Conservation (phyloP, 768 basidiomycete genomes). For the Lactarius hatsudake region DNA sequence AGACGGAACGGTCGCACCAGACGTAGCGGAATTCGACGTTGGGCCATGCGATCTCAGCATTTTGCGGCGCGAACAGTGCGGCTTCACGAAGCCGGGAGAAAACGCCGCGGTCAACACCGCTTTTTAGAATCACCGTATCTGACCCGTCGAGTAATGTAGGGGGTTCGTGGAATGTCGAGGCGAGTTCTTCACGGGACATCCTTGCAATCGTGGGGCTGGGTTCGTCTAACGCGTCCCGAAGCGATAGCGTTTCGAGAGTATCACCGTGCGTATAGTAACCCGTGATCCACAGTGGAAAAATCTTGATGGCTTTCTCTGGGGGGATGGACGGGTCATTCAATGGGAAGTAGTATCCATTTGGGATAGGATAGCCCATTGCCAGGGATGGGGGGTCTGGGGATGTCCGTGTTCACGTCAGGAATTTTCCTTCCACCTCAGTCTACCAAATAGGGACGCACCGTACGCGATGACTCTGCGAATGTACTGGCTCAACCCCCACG, state of each 20-base stretch:
- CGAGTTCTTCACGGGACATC: not conserved
- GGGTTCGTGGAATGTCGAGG: not conserved
- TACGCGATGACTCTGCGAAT: not conserved
- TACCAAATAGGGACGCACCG: not conserved
- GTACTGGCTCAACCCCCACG: not conserved
- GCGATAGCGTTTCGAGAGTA: not conserved
- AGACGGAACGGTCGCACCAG: not conserved
- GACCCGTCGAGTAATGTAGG: not conserved
- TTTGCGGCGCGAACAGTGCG: not conserved
- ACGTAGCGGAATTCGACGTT: conserved; percentile 2
- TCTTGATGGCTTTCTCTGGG: not conserved
- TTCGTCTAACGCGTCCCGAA: not conserved
- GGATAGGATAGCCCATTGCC: not conserved
- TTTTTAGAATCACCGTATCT: not conserved
- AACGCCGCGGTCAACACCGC: not conserved
- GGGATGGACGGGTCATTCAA: not conserved
- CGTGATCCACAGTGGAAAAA: not conserved
- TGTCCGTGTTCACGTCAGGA: not conserved
- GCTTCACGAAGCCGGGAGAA: not conserved
- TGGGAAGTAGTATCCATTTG: not conserved
- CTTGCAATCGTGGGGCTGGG: not conserved
- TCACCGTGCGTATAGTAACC: not conserved
- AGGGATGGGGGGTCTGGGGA: not conserved
- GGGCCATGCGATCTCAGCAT: not conserved
- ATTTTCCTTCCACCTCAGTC: too few relatives aligned